Evolutionary conservation across 345 rosid genomes (phyloP).

Genomic region (Salix exigua): DNA sequence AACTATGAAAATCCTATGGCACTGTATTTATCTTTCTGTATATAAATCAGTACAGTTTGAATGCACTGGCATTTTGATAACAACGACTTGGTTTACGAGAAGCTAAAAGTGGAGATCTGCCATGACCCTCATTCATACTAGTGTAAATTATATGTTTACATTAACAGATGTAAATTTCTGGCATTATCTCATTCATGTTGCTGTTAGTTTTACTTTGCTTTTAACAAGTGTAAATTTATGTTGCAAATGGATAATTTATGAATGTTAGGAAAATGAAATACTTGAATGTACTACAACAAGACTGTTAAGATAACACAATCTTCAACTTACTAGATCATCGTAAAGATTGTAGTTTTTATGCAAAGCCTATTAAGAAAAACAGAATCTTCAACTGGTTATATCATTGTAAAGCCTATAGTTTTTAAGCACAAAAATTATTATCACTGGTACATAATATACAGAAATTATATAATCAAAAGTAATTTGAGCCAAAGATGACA

Average conservation of each 20-base stretch:
- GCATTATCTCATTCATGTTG: background rate
- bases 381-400: background rate
- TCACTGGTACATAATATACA: background rate
- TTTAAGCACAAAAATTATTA: background rate
- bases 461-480: background rate
- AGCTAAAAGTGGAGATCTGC: background rate
- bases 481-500: background rate
- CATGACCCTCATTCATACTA: background rate
- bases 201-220: background rate
- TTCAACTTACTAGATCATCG: background rate
- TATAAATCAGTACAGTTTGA: background rate
- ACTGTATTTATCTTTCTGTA: background rate
- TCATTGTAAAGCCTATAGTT: background rate
- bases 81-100: background rate
- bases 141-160: background rate
- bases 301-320: background rate
- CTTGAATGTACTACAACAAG: background rate
- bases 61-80: background rate
- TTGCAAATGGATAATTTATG: background rate
- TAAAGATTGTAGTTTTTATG: background rate
- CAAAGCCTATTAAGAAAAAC: background rate
- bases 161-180: background rate
- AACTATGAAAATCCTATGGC: background rate
- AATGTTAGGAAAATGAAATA: background rate
- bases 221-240: background rate